Evolutionary conservation across 495 filamentous ascomycete genomes (phyloP).

Genomic region (Neurospora sp.): DNA sequence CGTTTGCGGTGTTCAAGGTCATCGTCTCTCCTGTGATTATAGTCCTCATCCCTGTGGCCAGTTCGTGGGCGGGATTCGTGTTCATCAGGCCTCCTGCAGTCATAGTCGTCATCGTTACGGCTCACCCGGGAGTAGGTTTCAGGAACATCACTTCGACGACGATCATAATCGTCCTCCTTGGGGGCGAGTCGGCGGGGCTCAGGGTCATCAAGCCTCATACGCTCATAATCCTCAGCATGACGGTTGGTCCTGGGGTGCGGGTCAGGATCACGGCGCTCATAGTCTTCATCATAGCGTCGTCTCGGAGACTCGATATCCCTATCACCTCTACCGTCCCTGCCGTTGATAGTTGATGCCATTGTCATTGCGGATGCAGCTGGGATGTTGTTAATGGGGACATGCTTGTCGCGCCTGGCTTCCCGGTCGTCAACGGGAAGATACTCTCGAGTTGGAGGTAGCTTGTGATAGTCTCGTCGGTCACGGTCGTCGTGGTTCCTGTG

Average conservation of each 20-base stretch:
- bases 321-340: not conserved
- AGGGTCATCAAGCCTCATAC: not conserved
- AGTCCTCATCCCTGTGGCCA: conserved; percentile 12
- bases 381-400: not conserved
- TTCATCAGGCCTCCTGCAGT: conserved; percentile 12
- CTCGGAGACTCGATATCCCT: not conserved
- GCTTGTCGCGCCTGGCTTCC: not conserved
- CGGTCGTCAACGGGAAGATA: not conserved
- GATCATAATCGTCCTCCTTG: not conserved
- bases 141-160: not conserved
- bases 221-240: not conserved
- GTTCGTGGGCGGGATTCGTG: not conserved
- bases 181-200: not conserved
- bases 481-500: conserved; percentile 13
- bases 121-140: not conserved
- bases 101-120: conserved; percentile 9
- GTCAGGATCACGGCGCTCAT: not conserved
- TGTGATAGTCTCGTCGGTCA: not conserved
- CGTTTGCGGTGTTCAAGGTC: conserved; percentile 6
- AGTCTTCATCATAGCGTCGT: not conserved
- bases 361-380: not conserved
- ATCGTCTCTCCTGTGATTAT: conserved; percentile 6
- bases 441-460: not conserved
- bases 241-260: not conserved
- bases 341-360: not conserved